A percentile compares a stretch with the other conserved stretches of the same genome.
Conservation (phyloP, 176 grass and related monocot species). For the Rhynchospora breviuscula region DNA sequence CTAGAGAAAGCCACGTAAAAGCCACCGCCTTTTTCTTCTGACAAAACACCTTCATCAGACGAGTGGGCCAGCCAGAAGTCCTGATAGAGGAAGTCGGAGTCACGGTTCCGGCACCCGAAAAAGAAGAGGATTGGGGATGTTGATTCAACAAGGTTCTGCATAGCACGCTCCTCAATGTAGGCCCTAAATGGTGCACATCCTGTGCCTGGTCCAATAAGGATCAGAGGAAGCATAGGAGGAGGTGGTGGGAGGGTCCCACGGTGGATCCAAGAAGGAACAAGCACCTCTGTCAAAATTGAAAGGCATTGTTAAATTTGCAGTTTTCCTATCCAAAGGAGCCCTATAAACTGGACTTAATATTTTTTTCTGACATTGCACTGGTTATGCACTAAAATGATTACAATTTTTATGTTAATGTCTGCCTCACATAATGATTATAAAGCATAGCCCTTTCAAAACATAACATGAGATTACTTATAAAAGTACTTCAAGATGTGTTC, state of each 20-base stretch:
- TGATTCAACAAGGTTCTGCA: slow-evolving; percentile 29
- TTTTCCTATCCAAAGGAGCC: too few relatives aligned
- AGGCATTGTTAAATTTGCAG: background rate
- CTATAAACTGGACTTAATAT: background rate
- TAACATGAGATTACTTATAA: background rate
- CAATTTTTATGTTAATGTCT: background rate
- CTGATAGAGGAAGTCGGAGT: slow-evolving; percentile 66
- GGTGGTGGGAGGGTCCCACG: slow-evolving; percentile 57
- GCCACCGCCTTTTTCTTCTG: slow-evolving; percentile 59
- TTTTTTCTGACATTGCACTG: background rate
- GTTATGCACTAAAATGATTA: background rate
- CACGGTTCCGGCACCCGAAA: slow-evolving; percentile 72
- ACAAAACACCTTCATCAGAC: slow-evolving; percentile 58
- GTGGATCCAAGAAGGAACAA: slow-evolving; percentile 69
- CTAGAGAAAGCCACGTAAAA: slow-evolving; percentile 87
- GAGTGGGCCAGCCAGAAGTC: slow-evolving; percentile 79
- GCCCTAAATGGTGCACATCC: slow-evolving; percentile 84
- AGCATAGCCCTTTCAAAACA: background rate
- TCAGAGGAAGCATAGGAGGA: slow-evolving; percentile 51
- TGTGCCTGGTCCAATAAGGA: slow-evolving; percentile 88
- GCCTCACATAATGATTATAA: background rate
- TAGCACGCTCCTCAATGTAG: slow-evolving; percentile 66
- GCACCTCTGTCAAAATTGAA: slow-evolving; percentile 34
- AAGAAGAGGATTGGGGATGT: slow-evolving; percentile 71
- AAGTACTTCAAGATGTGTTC: background rate